Evolutionary conservation across 2,329 filamentous ascomycete species (phyloP), one percentile per base, ranked within the genome.

Genomic region (Fusarium sp.): DNA sequence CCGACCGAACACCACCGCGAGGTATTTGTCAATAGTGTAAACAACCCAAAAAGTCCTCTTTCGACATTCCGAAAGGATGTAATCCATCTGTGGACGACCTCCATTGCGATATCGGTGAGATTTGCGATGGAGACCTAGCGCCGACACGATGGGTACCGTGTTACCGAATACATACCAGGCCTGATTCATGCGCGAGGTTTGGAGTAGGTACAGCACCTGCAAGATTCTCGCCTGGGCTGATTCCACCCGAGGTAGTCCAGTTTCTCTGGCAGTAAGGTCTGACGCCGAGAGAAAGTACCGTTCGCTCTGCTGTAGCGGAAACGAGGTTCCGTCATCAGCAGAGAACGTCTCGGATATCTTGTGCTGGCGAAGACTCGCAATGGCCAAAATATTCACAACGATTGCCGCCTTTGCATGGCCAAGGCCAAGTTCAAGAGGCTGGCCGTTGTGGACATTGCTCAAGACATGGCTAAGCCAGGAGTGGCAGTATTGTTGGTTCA

Each of bases 1-100:
- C 14, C 90, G 83, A 0, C 90, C 90, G 33, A 91, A 86, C 56
- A 90, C 88, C n/a, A 90, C 88, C 31, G 88, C 87, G 5, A 92
- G 82, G 70, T 91, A 92, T 63, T 89, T 89, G 76, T 92, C 90
- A 8, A 91, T 81, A 3, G 86, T 88, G 75, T 92, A 92, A 0
- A 87, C 86, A 11, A 86, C 86, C 90, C 90, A 92, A 62, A 92
- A 91, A 0, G 87, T 85, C 22, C 89, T 83, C 70, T 87, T 88
- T 2, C 87, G 84, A 51, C 87, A 86, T 69, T 91, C 87, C 0
- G 80, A 79, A 4, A 83, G 78, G 7, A 86, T 82, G 51, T 85
- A 85, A 70, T 87, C 83, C 46, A 42, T 29, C 14, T 46, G 64
- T 24, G 51, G 46, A 17, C 35, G 65, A 7, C 51, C 56, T 1